These are phyloP conservation scores for Celoporthe dispersa DNA, from an alignment of 2,329 filamentous ascomycete genomes.

Conservation along the genomic window DNA sequence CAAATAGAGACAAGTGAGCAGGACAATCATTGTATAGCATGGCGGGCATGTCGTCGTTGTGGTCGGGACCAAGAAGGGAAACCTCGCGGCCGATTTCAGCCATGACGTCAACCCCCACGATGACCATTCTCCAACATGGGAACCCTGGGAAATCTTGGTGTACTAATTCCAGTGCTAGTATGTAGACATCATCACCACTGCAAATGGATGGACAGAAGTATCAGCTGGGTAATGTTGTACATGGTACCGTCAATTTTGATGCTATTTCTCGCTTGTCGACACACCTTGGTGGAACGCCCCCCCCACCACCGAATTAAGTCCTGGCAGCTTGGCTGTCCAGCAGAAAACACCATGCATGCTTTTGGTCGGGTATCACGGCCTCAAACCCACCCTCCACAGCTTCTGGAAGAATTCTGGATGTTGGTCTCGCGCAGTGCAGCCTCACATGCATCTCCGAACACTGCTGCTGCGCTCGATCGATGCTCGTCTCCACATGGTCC, in stretches of 20 bases:
- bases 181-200: background rate
- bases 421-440: background rate
- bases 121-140: background rate
- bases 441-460: background rate
- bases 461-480: background rate
- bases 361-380: background rate
- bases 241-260: background rate
- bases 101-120: constrained; percentile 11
- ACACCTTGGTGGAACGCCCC: background rate
- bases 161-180: background rate
- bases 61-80: background rate
- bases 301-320: background rate
- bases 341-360: background rate
- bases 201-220: background rate
- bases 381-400: background rate
- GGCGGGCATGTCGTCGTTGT: background rate
- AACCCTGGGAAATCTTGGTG: background rate
- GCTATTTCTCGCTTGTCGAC: background rate
- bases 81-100: background rate
- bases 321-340: background rate
- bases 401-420: background rate
- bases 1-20: constrained; percentile 3
- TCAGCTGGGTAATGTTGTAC: background rate
- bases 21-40: background rate
- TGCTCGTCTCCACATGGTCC: no score